These are phyloP conservation scores for Pythium vanterpoolii DNA, from an alignment of 352 stramenopile genomes.

Conservation along the genomic window DNA sequence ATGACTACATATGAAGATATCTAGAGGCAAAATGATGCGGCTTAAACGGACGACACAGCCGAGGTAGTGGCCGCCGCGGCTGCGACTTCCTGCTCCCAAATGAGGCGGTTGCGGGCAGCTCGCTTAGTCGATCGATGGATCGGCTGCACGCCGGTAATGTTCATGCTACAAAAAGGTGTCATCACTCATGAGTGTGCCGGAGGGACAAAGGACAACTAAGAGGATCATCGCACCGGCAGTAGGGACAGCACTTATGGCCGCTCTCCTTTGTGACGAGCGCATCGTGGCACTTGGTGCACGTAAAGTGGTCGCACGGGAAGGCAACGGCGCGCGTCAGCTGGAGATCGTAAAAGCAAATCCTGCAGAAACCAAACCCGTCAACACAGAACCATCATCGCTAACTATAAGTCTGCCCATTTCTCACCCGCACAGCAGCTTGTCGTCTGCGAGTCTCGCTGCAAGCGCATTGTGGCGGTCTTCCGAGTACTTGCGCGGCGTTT, in stretches of 20 bases:
- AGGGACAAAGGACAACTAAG: neutral
- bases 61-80: neutral
- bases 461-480: slow-evolving; percentile 46
- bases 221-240: slow-evolving; percentile 38
- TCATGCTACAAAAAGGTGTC: slow-evolving; percentile 4
- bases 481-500: slow-evolving; percentile 34
- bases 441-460: slow-evolving; percentile 48
- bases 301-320: slow-evolving; percentile 67
- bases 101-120: slow-evolving; percentile 10
- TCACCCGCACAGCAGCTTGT: slow-evolving; percentile 63
- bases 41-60: slow-evolving; percentile 1
- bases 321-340: slow-evolving; percentile 48
- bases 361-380: slow-evolving; percentile 9
- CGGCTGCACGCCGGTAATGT: slow-evolving; percentile 16
- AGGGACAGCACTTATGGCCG: slow-evolving; percentile 64
- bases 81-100: slow-evolving; percentile 10
- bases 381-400: neutral
- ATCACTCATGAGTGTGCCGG: no score
- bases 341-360: slow-evolving; percentile 68
- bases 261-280: slow-evolving; percentile 42
- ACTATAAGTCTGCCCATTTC: neutral
- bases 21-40: neutral
- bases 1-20: neutral
- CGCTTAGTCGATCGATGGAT: slow-evolving; percentile 29
- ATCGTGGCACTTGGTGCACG: slow-evolving; percentile 52